Conservation (phyloP, 192 early-diverging fungal species). For the Podila clonocystis region DNA sequence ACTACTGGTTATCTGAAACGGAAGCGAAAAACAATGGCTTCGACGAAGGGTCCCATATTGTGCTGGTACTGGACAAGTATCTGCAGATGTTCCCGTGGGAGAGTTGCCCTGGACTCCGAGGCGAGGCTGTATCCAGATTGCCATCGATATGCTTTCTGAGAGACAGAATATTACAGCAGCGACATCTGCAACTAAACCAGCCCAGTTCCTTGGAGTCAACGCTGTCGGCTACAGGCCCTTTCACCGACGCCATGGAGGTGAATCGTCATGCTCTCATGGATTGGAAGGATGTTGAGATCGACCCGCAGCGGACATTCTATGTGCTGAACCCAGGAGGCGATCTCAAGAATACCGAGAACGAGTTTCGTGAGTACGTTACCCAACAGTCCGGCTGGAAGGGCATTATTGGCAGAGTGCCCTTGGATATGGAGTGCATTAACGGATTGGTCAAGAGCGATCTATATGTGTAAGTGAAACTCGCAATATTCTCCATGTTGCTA, state of each 20-base stretch:
- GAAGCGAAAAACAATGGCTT: slow-evolving; percentile 41
- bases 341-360: slow-evolving; percentile 80
- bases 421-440: slow-evolving; percentile 68
- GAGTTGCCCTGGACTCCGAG: slow-evolving; percentile 77
- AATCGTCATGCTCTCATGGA: not conserved
- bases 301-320: slow-evolving; percentile 71
- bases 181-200: slow-evolving; percentile 5
- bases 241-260: not conserved
- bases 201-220: not conserved
- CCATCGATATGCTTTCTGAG: slow-evolving; percentile 80
- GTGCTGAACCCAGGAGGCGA: slow-evolving; percentile 94
- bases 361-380: slow-evolving; percentile 70
- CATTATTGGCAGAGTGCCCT: slow-evolving; percentile 70
- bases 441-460: slow-evolving; percentile 62
- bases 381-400: slow-evolving; percentile 76
- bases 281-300: slow-evolving; percentile 57
- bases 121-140: slow-evolving; percentile 79
- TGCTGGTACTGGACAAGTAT: slow-evolving; percentile 89
- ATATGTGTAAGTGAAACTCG: slow-evolving; percentile 54
- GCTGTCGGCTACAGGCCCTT: not conserved
- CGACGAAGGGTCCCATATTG: slow-evolving; percentile 66
- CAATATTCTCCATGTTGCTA: not conserved
- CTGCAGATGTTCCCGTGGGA: slow-evolving; percentile 92
- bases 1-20: slow-evolving; percentile 22
- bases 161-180: slow-evolving; percentile 63